Base-by-base conservation (phyloP, 2,329 filamentous ascomycete species). In the Alternaria angustiovoidea region DNA sequence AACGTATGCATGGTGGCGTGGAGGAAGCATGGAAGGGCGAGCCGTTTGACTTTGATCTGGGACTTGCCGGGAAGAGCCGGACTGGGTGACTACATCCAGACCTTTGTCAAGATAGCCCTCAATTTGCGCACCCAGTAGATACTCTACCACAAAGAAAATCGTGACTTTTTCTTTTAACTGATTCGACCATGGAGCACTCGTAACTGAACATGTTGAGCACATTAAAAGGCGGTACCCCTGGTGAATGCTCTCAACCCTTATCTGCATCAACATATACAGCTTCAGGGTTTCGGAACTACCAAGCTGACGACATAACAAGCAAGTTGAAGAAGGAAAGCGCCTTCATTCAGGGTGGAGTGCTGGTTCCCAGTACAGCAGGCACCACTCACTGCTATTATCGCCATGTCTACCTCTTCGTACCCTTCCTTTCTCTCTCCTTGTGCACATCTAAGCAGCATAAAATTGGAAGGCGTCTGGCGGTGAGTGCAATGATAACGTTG, bases 21-120 rank as follows among this genome's bases (percentile, higher is more conserved):
- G 55, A 53, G 18, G 61, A 51, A 14, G 32, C 38, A 7, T 64
- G 61, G 61, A 41, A 28, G 30, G 51, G 62, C 2, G 57, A 59
- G 18, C 39, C 57, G 5, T 51, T 51, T 22, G 43, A 59, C 0
- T 51, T 48, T 55, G 36, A 51, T 11, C n/a, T 51, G 6, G 49
- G 34, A 14, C 11, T 42, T 42, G 39, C 20, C 0, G 20, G 39
- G 12, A 42, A 8, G 39, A 42, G 39, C 39, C 24, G 38, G 22
- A 41, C 1, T 11, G n/a, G n/a, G 4, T 9, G 7, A 4, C 8
- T 30, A 3, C 12, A 20, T 5, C 9, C 5, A 9, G 9, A n/a
- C 8, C 4, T 30, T 30, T 30, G 9, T 30, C 11, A 30, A 11
- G 1, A 30, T 11, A 30, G 9, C 28, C 8, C 28, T 30, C 11